Evolutionary conservation across 108 stramenopile species (phyloP).

Genomic region (Conticribra weissflogii): DNA sequence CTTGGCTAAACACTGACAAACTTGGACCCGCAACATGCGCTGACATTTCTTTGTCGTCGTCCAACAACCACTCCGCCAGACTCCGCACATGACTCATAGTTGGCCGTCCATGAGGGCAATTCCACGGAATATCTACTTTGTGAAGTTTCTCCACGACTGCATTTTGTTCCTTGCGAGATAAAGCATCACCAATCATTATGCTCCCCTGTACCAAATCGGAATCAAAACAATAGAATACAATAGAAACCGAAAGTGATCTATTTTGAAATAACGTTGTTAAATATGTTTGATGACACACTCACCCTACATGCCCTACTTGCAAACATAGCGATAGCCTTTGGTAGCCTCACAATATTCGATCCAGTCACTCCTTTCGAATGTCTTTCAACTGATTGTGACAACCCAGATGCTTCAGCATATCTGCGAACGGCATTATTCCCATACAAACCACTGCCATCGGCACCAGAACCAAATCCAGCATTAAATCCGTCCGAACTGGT

Average conservation of each 20-base stretch:
- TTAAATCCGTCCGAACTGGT: constrained; percentile 46
- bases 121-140: constrained; percentile 93
- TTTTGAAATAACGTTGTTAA: background rate
- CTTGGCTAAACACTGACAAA: too few species aligned
- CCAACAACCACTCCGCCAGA: constrained; percentile 43
- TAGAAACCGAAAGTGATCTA: background rate
- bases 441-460: constrained; percentile 71
- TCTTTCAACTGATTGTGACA: constrained; percentile 12
- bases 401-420: constrained; percentile 57
- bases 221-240: background rate
- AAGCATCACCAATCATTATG: constrained; percentile 95
- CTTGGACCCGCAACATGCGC: constrained; percentile 53
- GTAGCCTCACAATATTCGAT: constrained; percentile 74
- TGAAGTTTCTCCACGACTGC: constrained; percentile 80
- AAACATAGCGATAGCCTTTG: constrained; percentile 97
- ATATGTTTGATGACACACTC: too few species aligned
- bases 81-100: constrained; percentile 89
- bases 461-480: constrained; percentile 76
- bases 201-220: constrained; percentile 48
- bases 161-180: constrained; percentile 85
- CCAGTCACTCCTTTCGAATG: constrained; percentile 24
- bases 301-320: constrained; percentile 92
- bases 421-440: constrained; percentile 87
- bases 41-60: constrained; percentile 57
- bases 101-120: constrained; percentile 88